Evolutionary conservation across 2,329 filamentous ascomycete genomes (phyloP).

Genomic region (Coniochaeta sp.): DNA sequence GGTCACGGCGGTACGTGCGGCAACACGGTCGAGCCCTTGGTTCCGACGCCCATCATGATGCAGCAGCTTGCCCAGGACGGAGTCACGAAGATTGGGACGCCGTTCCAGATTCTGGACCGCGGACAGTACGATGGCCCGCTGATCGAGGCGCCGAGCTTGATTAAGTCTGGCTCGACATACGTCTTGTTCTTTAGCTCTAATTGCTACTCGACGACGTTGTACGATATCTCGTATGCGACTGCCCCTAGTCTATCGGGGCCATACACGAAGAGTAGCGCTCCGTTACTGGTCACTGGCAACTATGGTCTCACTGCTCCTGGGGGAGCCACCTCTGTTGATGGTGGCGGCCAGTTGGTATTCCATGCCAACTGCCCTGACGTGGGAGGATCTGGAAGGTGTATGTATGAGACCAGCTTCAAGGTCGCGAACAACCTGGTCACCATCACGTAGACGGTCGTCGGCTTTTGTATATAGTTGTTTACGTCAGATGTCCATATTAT

Average conservation of each 20-base stretch:
- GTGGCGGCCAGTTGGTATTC: slow-evolving; percentile 10
- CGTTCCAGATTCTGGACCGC: slow-evolving; percentile 40
- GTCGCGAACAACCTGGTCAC: background rate
- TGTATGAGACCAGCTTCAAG: slow-evolving; percentile 7
- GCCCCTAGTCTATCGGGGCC: slow-evolving; percentile 29
- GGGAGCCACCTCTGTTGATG: slow-evolving; percentile 19
- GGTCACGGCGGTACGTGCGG: slow-evolving; percentile 33
- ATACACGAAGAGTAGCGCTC: slow-evolving; percentile 23
- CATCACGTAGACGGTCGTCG: background rate
- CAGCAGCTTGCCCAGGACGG: slow-evolving; percentile 45
- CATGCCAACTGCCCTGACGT: slow-evolving; percentile 12
- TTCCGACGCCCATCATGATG: slow-evolving; percentile 48
- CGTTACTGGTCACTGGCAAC: slow-evolving; percentile 28
- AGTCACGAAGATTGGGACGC: slow-evolving; percentile 41
- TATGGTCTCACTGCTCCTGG: slow-evolving; percentile 32
- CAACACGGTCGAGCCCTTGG: slow-evolving; percentile 32
- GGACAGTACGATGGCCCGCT: slow-evolving; percentile 41
- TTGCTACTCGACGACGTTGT: slow-evolving; percentile 45
- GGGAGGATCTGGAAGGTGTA: slow-evolving; percentile 10
- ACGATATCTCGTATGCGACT: slow-evolving; percentile 56
- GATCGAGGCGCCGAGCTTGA: slow-evolving; percentile 53
- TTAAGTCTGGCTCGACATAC: slow-evolving; percentile 41
- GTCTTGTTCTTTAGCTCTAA: slow-evolving; percentile 57
- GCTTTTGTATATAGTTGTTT: background rate
- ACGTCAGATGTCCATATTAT: too few relatives aligned